Conservation (phyloP, 2,329 filamentous ascomycete species). For the Paecilomyces fulvus region DNA sequence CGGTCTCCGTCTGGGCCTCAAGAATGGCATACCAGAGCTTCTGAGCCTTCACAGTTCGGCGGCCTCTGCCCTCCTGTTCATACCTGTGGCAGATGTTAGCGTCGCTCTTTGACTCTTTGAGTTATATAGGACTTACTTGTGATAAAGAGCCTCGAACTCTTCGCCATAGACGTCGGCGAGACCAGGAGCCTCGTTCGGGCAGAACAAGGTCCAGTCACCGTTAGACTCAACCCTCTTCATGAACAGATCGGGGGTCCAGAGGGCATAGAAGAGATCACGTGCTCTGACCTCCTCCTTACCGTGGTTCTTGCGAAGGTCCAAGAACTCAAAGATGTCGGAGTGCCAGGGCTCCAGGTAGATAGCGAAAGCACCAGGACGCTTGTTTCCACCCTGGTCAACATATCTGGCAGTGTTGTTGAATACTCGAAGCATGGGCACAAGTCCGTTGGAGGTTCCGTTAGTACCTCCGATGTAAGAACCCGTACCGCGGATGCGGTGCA, state of each 20-base stretch:
- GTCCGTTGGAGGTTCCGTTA: constrained; percentile 95
- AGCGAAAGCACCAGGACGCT: constrained; percentile 95
- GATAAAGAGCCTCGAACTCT: constrained; percentile 91
- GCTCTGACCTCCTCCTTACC: constrained; percentile 97
- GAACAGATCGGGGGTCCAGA: constrained; percentile 98
- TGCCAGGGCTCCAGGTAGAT: constrained; percentile 99
- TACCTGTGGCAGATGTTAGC: constrained; percentile 48
- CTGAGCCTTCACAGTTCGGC: constrained; percentile 89
- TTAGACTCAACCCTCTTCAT: constrained; percentile 99
- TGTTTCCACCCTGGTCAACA: constrained; percentile 98
- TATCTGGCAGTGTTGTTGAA: constrained; percentile 99
- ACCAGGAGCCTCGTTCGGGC: constrained; percentile 90
- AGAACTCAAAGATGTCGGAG: constrained; percentile 92
- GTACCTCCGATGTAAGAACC: constrained; percentile 97
- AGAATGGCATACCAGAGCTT: constrained; percentile 99
- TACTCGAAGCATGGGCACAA: constrained; percentile 95
- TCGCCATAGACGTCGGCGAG: constrained; percentile 96
- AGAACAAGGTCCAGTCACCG: constrained; percentile 95
- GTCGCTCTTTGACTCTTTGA: neutral
- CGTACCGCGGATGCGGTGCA: constrained; percentile 92
- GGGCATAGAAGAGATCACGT: constrained; percentile 91
- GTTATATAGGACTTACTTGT: constrained; percentile 36
- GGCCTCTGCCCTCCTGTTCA: constrained; percentile 77
- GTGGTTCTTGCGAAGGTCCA: constrained; percentile 98
- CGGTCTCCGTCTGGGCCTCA: constrained; percentile 96